These are phyloP conservation scores for Heritiera fomes DNA, from an alignment of 345 rosid species.

Conservation along the genomic window DNA sequence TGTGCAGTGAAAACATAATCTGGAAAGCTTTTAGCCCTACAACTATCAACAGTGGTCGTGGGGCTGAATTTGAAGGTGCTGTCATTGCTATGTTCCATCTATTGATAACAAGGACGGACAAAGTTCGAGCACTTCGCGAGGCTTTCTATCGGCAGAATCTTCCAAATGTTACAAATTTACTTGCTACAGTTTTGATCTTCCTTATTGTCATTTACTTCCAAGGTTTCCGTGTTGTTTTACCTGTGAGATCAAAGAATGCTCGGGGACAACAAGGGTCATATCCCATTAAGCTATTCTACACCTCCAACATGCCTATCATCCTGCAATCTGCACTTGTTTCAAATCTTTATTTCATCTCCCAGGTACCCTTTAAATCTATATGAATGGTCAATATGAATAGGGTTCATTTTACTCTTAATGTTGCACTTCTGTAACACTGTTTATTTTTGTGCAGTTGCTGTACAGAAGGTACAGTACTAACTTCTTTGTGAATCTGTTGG, in stretches of 20 bases:
- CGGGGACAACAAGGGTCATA: slow-evolving; percentile 80
- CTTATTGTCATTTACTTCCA: slow-evolving; percentile 70
- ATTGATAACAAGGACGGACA: slow-evolving; percentile 55
- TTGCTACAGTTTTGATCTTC: slow-evolving; percentile 63
- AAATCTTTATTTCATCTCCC: slow-evolving; percentile 71
- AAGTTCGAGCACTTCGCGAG: slow-evolving; percentile 65
- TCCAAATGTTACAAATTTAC: slow-evolving; percentile 73
- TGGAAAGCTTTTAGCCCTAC: slow-evolving; percentile 84
- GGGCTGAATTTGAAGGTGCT: slow-evolving; percentile 82
- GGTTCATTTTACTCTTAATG: not conserved
- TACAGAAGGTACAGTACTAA: slow-evolving; percentile 67
- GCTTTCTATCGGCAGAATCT: slow-evolving; percentile 75
- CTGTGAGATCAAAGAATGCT: slow-evolving; percentile 73
- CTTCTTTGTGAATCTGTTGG: slow-evolving; percentile 69
- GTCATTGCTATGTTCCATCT: slow-evolving; percentile 69
- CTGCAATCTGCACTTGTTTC: slow-evolving; percentile 77
- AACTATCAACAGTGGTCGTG: slow-evolving; percentile 69
- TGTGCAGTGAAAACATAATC: slow-evolving; percentile 63
- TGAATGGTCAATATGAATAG: not conserved
- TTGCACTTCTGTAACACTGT: not conserved
- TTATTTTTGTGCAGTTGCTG: slow-evolving; percentile 48
- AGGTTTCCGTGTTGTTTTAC: slow-evolving; percentile 74
- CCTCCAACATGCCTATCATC: slow-evolving; percentile 85
- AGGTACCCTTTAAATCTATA: slow-evolving; percentile 33
- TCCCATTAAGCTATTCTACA: slow-evolving; percentile 75